These are phyloP conservation scores for Protomyces macrosporus DNA, from an alignment of 1,139 yeast genomes.

Conservation along the genomic window DNA sequence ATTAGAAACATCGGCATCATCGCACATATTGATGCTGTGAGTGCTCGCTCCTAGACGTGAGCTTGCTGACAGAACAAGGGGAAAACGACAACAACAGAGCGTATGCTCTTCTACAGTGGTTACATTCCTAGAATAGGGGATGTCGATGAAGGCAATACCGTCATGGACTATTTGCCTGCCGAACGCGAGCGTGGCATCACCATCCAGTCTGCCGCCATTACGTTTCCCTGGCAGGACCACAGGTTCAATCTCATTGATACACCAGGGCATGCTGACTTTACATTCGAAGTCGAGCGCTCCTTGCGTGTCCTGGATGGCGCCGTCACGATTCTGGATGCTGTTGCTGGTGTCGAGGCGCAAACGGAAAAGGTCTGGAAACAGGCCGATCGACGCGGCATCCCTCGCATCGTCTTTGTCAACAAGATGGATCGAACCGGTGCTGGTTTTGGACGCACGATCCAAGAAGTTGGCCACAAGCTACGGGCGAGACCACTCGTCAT, in stretches of 20 bases:
- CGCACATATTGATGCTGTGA: conserved; percentile 69
- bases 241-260: conserved; percentile 87
- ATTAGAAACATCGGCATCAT: conserved; percentile 71
- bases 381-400: conserved; percentile 60
- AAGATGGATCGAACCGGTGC: conserved; percentile 98
- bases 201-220: conserved; percentile 91
- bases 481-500: conserved; percentile 68
- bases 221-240: conserved; percentile 76
- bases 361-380: conserved; percentile 96
- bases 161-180: conserved; percentile 84
- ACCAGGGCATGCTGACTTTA: conserved; percentile 98
- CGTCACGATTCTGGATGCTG: conserved; percentile 86
- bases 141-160: conserved; percentile 95
- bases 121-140: conserved; percentile 72
- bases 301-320: conserved; percentile 89
- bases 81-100: conserved; percentile 80
- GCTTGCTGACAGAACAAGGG: conserved; percentile 51
- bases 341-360: conserved; percentile 97
- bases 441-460: conserved; percentile 83
- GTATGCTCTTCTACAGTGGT: conserved; percentile 87
- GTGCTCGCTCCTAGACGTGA: neutral
- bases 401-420: conserved; percentile 73
- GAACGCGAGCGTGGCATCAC: conserved; percentile 94
- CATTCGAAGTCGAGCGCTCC: conserved; percentile 87
- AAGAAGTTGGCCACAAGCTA: conserved; percentile 73